A percentile compares a stretch with the other conserved stretches of the same genome.
phyloP scores from a whole-genome alignment of 1,284 basidiomycete species.

The Heterobasidion occidentale region DNA sequence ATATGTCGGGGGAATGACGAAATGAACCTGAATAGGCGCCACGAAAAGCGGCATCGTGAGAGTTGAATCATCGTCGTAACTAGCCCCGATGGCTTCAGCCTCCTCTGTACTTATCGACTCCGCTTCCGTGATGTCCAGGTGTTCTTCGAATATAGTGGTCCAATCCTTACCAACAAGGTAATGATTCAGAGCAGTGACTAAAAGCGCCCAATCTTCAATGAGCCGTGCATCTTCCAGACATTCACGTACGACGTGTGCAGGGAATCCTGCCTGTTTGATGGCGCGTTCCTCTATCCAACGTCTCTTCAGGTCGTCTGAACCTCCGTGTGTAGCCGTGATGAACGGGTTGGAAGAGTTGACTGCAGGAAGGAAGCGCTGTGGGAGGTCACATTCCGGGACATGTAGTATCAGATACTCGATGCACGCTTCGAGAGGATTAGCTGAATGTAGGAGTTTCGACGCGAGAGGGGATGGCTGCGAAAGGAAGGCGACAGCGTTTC shows the following conservation, averaged over 20 bases:
- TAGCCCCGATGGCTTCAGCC: conserved; percentile 62
- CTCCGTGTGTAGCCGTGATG: conserved; percentile 53
- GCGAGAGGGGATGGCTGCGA: conserved; percentile 44
- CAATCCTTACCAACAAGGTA: conserved; percentile 37
- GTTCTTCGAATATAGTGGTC: conserved; percentile 12
- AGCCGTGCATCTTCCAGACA: conserved; percentile 32
- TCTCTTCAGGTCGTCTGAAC: conserved; percentile 55
- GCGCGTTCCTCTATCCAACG: conserved; percentile 83
- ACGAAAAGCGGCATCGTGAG: conserved; percentile 57
- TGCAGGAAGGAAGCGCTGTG: conserved; percentile 50
- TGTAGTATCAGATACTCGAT: conserved; percentile 73
- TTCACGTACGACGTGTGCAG: conserved; percentile 60
- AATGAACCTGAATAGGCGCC: conserved; percentile 59
- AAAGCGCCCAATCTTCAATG: conserved; percentile 39
- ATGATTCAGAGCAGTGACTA: conserved; percentile 42
- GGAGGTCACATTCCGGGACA: conserved; percentile 74
- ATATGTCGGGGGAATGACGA: conserved; percentile 49
- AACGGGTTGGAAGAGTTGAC: conserved; percentile 65
- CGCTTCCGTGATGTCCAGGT: conserved; percentile 10
- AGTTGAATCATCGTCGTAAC: conserved; percentile 26
- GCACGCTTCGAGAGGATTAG: conserved; percentile 54
- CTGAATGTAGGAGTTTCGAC: conserved; percentile 38
- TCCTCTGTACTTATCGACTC: conserved; percentile 48
- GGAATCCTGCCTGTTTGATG: conserved; percentile 81
- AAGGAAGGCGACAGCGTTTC: conserved; percentile 42